Percentiles rank a stretch among this genome's conserved stretches.
phyloP scores from a whole-genome alignment of 2,329 filamentous ascomycete species.

The Fusarium kyushuense region DNA sequence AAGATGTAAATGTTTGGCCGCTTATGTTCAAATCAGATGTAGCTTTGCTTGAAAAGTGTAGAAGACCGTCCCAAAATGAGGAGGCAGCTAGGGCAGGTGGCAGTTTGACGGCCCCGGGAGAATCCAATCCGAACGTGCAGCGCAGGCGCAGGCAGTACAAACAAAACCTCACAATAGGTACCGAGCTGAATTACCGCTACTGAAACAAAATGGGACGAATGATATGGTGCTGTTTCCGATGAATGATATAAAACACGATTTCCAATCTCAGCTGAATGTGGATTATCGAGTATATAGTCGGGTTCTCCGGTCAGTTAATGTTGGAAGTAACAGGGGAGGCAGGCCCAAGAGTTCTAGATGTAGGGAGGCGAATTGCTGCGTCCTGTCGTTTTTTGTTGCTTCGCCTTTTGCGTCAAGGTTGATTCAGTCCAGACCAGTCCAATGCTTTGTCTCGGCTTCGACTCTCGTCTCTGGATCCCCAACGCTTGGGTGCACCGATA shows the following conservation, averaged over 20 bases:
- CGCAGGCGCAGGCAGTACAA: neutral
- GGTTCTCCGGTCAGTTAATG: neutral
- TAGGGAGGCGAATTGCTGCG: slow-evolving; percentile 9
- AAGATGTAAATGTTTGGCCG: neutral
- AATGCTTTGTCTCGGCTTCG: slow-evolving; percentile 15
- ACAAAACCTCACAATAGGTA: neutral
- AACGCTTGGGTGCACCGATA: neutral
- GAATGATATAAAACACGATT: slow-evolving; percentile 8
- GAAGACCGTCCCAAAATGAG: neutral
- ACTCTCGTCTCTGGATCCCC: neutral
- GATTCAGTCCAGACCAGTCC: neutral
- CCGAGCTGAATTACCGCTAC: neutral
- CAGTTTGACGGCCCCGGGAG: slow-evolving; percentile 33
- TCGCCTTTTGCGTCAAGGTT: neutral
- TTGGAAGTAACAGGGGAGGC: neutral
- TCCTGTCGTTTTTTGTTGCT: slow-evolving; percentile 6
- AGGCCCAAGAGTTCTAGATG: neutral
- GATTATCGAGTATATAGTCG: neutral
- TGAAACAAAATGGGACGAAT: neutral
- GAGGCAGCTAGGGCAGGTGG: slow-evolving; percentile 14
- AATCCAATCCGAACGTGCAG: slow-evolving; percentile 28
- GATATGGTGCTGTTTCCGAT: slow-evolving; percentile 2
- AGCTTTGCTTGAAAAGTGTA: slow-evolving; percentile 1
- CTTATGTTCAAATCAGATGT: neutral
- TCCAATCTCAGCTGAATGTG: neutral